A percentile compares a stretch with the other conserved stretches of the same genome.
Evolutionary conservation across 164 flowering plant genomes (phyloP).

Genomic region (Piper longum): DNA sequence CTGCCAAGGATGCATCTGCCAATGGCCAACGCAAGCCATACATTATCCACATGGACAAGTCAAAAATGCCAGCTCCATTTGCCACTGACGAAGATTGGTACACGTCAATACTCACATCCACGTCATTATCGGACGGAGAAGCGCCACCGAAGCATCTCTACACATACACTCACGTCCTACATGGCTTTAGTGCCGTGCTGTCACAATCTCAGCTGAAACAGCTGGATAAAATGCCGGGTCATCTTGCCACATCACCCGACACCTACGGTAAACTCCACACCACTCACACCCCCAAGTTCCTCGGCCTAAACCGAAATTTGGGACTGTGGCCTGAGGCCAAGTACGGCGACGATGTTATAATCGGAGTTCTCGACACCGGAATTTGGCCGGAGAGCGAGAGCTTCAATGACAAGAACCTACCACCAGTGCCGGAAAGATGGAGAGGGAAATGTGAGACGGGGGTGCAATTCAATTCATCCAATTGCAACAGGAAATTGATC

Average conservation of each 20-base stretch:
- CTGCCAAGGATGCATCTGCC: not conserved
- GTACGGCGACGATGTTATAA: constrained; percentile 10
- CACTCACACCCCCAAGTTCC: constrained; percentile 10
- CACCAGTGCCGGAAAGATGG: constrained; percentile 28
- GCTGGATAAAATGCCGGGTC: constrained; percentile 5
- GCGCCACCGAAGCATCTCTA: not conserved
- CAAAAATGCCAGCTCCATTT: constrained; percentile 5
- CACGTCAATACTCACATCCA: constrained; percentile 1
- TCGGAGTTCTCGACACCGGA: constrained; percentile 15
- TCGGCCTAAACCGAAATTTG: constrained; percentile 1
- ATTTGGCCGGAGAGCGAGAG: constrained; percentile 14
- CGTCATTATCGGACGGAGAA: not conserved
- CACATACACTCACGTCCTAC: constrained; percentile 5
- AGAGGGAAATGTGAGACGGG: constrained; percentile 27
- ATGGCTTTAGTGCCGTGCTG: constrained; percentile 9
- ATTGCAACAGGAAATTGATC: constrained; percentile 3
- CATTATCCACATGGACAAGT: not conserved
- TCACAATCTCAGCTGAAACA: constrained; percentile 4
- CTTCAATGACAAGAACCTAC: constrained; percentile 23
- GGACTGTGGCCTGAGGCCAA: constrained; percentile 6
- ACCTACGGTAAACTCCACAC: constrained; percentile 5
- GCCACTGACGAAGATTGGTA: constrained; percentile 3
- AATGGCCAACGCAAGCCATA: not conserved
- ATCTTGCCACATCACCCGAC: constrained; percentile 8
- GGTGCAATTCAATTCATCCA: constrained; percentile 1